A percentile compares a stretch with the other conserved stretches of the same genome.
Evolutionary conservation across 176 grass and related monocot species (phyloP).

Genomic region (Cenchrus fungigraminus): DNA sequence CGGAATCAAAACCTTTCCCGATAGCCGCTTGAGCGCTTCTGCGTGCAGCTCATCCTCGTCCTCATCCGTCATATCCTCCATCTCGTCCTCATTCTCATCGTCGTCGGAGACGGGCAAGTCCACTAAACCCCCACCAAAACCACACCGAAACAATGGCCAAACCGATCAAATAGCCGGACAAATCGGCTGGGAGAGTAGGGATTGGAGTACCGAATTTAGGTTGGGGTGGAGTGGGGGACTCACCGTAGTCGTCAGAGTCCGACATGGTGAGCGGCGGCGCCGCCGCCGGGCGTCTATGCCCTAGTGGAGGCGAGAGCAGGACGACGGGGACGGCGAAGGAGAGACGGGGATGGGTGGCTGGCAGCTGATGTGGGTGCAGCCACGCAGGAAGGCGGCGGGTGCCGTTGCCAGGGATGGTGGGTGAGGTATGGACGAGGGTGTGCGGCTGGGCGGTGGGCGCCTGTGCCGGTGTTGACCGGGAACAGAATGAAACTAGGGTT

Average conservation of each 20-base stretch:
- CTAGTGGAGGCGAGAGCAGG: slow-evolving; percentile 16
- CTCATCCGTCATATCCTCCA: slow-evolving; percentile 12
- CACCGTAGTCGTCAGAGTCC: slow-evolving; percentile 70
- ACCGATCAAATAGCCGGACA: slow-evolving; percentile 1
- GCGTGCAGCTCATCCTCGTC: slow-evolving; percentile 55
- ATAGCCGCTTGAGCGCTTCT: slow-evolving; percentile 69
- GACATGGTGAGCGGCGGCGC: slow-evolving; percentile 53
- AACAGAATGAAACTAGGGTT: no score
- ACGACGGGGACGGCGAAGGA: background rate
- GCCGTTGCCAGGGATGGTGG: no score
- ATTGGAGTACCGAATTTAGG: background rate
- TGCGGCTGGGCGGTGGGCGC: no score
- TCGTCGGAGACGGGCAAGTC: slow-evolving; percentile 52
- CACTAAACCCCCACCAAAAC: slow-evolving; percentile 34
- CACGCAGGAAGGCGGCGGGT: no score
- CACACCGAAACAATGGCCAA: slow-evolving; percentile 28
- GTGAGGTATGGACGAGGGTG: no score
- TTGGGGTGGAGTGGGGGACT: background rate
- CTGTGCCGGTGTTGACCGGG: no score
- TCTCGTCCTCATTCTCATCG: slow-evolving; percentile 29
- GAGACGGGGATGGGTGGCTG: no score
- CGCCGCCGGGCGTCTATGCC: slow-evolving; percentile 8
- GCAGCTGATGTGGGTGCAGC: no score
- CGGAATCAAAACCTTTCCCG: slow-evolving; percentile 61
- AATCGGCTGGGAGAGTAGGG: background rate